Percentiles rank a stretch among this genome's conserved stretches.
These are phyloP conservation scores for Septoria linicola DNA, from an alignment of 2,329 filamentous ascomycete genomes.

Conservation along the genomic window DNA sequence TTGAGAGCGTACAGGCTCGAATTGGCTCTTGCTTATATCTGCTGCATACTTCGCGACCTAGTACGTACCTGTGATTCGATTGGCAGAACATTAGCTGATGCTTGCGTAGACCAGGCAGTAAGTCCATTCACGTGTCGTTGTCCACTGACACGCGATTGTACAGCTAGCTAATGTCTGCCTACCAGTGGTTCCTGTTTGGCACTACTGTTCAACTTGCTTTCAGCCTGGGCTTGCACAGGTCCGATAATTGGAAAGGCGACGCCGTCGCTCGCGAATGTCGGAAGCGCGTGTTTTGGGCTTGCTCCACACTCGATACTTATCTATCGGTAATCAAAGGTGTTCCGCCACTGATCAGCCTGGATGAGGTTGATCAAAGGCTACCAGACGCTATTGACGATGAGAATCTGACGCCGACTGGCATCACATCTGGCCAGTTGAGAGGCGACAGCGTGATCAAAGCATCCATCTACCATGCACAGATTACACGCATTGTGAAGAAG, in stretches of 20 bases:
- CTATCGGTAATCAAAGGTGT: constrained; percentile 41
- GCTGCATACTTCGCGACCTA: constrained; percentile 24
- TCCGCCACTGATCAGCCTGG: constrained; percentile 40
- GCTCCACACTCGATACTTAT: constrained; percentile 43
- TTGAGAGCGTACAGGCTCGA: constrained; percentile 44
- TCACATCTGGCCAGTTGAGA: constrained; percentile 5
- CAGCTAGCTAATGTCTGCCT: not conserved
- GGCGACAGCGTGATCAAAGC: constrained; percentile 38
- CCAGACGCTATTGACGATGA: constrained; percentile 35
- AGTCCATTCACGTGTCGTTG: not conserved
- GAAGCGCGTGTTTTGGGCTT: constrained; percentile 42
- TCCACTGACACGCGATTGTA: not conserved
- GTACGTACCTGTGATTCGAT: not conserved
- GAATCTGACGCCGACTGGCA: constrained; percentile 24
- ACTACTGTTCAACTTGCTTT: constrained; percentile 41
- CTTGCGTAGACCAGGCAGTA: constrained; percentile 3
- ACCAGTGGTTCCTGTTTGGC: constrained; percentile 41
- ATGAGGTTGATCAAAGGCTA: constrained; percentile 35
- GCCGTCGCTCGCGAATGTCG: constrained; percentile 36
- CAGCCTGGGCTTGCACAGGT: constrained; percentile 40
- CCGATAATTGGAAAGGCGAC: constrained; percentile 25
- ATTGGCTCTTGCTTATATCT: constrained; percentile 43
- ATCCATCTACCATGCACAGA: constrained; percentile 34
- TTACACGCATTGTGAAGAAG: constrained; percentile 33
- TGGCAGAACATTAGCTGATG: not conserved